Percentiles rank a stretch among this genome's conserved stretches.
Evolutionary conservation across 208 protist species (phyloP).

Genomic region (Leishmania major): DNA sequence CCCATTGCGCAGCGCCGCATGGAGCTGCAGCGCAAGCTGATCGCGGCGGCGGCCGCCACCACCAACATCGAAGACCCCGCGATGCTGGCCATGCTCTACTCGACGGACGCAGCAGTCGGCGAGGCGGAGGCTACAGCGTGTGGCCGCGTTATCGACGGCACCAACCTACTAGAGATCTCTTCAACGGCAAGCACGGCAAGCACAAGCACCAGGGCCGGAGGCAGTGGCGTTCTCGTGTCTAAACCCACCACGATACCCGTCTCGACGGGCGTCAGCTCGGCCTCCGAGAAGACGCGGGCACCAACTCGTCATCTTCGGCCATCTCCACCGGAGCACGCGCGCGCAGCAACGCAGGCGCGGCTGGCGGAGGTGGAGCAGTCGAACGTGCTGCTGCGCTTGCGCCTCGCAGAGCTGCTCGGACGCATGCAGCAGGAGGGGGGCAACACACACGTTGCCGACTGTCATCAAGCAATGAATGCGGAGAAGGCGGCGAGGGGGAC

Average conservation of each 20-base stretch:
- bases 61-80: neutral
- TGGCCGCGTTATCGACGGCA: neutral
- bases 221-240: neutral
- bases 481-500: neutral
- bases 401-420: conserved; percentile 7
- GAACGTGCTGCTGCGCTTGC: conserved; percentile 28
- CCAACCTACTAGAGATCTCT: neutral
- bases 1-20: conserved; percentile 5
- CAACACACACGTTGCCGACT: neutral
- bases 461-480: neutral
- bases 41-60: conserved; percentile 1
- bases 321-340: neutral
- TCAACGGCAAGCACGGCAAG: neutral
- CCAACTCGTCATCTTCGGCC: neutral
- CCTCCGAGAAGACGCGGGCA: neutral
- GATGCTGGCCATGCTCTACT: neutral
- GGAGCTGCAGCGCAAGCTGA: conserved; percentile 24
- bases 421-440: neutral
- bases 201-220: neutral
- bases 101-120: neutral
- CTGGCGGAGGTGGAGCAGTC: conserved; percentile 10
- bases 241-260: neutral
- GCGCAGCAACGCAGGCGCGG: neutral
- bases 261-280: neutral
- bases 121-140: neutral